Conservation (phyloP, 805 yeast species). For the Metschnikowia vanudenii region DNA sequence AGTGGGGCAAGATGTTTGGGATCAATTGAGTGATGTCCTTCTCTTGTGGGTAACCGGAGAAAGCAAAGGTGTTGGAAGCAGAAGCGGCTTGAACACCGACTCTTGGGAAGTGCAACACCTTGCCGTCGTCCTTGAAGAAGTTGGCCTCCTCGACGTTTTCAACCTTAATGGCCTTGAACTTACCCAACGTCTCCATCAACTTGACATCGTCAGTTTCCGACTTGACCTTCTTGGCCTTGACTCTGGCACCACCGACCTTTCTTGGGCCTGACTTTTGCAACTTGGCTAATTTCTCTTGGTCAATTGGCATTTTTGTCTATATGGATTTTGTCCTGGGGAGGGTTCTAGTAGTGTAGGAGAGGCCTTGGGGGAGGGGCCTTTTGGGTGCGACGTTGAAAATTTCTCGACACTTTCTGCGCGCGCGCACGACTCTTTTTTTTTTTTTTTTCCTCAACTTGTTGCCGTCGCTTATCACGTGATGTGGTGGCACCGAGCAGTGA, state of each 20-base stretch:
- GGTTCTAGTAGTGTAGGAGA: background rate
- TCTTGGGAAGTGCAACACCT: slow-evolving; percentile 92
- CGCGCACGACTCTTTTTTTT: slow-evolving; percentile 5
- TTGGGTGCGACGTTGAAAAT: slow-evolving; percentile 10
- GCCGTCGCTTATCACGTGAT: slow-evolving; percentile 12
- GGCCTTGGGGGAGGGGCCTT: background rate
- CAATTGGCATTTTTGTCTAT: slow-evolving; percentile 64
- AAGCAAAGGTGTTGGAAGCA: slow-evolving; percentile 86
- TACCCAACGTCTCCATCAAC: slow-evolving; percentile 83
- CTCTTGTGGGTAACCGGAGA: slow-evolving; percentile 94
- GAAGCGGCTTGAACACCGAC: slow-evolving; percentile 95
- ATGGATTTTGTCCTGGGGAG: background rate
- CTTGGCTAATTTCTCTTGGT: slow-evolving; percentile 92
- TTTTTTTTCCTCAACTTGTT: too few relatives aligned
- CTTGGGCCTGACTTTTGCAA: slow-evolving; percentile 80
- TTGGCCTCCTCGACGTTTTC: slow-evolving; percentile 95
- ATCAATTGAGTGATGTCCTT: slow-evolving; percentile 88
- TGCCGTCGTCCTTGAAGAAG: slow-evolving; percentile 96
- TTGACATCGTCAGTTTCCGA: slow-evolving; percentile 87
- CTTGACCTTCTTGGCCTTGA: slow-evolving; percentile 81
- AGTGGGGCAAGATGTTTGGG: slow-evolving; percentile 92
- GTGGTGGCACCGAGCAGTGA: too few relatives aligned
- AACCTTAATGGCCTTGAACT: slow-evolving; percentile 84
- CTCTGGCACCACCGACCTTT: slow-evolving; percentile 84
- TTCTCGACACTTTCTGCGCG: slow-evolving; percentile 19